Conservation (phyloP, 345 rosid species). For the Cardamine occulta region DNA sequence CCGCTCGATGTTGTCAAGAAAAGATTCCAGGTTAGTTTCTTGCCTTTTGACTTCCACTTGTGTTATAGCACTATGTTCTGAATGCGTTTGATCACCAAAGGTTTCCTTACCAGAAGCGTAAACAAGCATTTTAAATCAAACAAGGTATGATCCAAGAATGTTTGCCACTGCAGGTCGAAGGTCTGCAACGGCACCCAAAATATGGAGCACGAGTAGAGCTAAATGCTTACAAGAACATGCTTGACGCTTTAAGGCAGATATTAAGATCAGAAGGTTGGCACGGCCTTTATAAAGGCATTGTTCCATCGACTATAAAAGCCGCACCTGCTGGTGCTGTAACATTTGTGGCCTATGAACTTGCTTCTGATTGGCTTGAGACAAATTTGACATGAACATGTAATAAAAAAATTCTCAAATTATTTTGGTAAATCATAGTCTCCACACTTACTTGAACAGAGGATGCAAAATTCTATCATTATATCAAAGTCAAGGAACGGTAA, state of each 20-base stretch:
- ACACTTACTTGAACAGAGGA: neutral
- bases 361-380: conserved; percentile 20
- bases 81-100: neutral
- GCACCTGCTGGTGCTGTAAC: conserved; percentile 32
- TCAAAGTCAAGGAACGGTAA: neutral
- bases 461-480: neutral
- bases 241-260: conserved; percentile 8
- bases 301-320: conserved; percentile 21
- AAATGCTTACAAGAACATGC: conserved; percentile 27
- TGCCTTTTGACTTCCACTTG: neutral
- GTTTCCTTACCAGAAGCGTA: neutral
- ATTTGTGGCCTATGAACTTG: conserved; percentile 18
- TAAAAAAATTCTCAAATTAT: neutral
- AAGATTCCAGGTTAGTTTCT: conserved; percentile 68
- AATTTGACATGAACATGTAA: neutral
- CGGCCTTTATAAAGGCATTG: conserved; percentile 12
- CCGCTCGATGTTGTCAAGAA: conserved; percentile 93
- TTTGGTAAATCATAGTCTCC: neutral
- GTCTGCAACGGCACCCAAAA: conserved; percentile 70
- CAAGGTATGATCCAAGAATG: neutral
- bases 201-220: conserved; percentile 79
- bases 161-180: conserved; percentile 64
- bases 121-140: too few relatives aligned
- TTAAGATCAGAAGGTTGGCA: conserved; percentile 15
- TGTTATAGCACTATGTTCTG: neutral